Base-by-base conservation (phyloP, 2,329 filamentous ascomycete species). In the Sporothrix brunneoviolacea region DNA sequence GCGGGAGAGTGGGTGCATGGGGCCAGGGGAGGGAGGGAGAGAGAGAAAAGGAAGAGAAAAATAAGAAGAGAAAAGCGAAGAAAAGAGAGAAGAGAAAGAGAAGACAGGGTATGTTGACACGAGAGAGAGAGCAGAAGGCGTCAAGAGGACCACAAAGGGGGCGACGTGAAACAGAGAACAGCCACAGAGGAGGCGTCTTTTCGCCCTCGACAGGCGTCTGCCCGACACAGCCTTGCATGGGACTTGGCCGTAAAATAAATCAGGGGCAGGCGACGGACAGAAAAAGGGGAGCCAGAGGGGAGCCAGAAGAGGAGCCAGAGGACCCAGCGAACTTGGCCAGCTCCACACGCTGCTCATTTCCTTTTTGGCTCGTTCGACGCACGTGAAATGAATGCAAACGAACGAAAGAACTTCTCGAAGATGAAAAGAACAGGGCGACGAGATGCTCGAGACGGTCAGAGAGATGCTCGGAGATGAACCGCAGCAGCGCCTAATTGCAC, bases 1-100 rank as follows among this genome's bases (percentile, higher is more conserved):
- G 22, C 37, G 24, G 38, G 46, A 41, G 27, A 48, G 46, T 48
- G 39, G 47, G 19, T 42, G 38, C 36, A 42, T 49, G 32, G 42
- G 36, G 21, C 19, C 7, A 4, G 8, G 21, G 5, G 18, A 43
- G 27, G 43, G 28, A 41, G 22, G 27, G 37, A 18, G 21, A 18
- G 15, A 16, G 9, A 27, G 35, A 22, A 42, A 36, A 16, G 15
- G 19, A 44, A n/a, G 13, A 15, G 19, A 43, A 21, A 35, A 8
- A 30, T 15, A 8, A n/a, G 5, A 39, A 27, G 32, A 40, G 27
- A 36, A 35, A 38, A 42, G 24, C 15, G 7, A 44, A 33, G 10
- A 44, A 33, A 48, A 36, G 33, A 30, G 27, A 44, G 18, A 21
- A 12, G 19, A 22, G 15, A 22, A 32, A 38, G 21, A 12, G n/a